Base-by-base conservation (phyloP, 2,329 filamentous ascomycete genomes). In the Curvularia eragrostidis region DNA sequence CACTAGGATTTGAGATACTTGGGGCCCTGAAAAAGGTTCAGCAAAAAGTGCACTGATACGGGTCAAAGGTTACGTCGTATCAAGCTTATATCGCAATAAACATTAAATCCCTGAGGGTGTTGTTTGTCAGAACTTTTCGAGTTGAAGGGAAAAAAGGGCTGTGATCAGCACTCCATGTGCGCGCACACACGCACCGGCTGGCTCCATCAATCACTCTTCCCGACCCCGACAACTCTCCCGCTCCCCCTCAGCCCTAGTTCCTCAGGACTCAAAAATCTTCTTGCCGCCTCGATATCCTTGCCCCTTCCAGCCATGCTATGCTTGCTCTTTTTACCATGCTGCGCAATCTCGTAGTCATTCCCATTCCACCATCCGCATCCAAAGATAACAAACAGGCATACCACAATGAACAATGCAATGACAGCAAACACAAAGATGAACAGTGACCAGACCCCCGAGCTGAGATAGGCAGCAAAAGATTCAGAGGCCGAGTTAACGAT, bases 131-230 rank as follows among this genome's bases (percentile, higher is more conserved):
- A 13, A 10, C 4, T 42, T 36, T 2, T 36, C 34, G 7, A 36
- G 5, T 36, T 30, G 8, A 6, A 36, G 15, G 15, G 34, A 18
- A 2, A 36, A 34, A 2, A 15, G 15, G 15, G 5, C 34, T 36
- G 34, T 36, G 34, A 36, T 18, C 34, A 36, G 34, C 34, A 8
- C 15, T 18, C 15, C 3, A 36, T 36, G 8, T 36, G n/a, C 5
- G 18, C 24, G 39, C 34, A 13, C 10, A 13, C 24, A 49, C 34
- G 8, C 10, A 13, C 19, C 32, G 12, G 15, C 18, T 28, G 36
- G 13, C 13, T 13, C 13, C 5, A 30, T 68, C 54, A 75, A 67
- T 75, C 73, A 60, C 67, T 73, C 60, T 75, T 75, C 44, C 67
- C 72, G 26, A 73, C 61, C 13, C 71, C 73, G 7, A 74, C 67